Base-by-base conservation (phyloP, 305 asterid genomes). In the Rubia balearica region DNA sequence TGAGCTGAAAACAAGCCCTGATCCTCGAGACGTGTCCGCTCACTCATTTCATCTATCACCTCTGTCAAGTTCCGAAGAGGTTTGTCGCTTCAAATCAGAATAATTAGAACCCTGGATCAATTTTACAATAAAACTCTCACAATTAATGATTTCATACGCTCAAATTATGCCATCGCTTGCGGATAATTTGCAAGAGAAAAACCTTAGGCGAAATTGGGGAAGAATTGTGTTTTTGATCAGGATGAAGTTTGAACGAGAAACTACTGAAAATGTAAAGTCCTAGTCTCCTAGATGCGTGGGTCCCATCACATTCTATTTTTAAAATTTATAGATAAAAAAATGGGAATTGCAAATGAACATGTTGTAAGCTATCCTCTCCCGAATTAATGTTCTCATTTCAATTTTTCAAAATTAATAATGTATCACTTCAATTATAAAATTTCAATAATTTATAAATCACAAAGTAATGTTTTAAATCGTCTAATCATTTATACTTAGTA, bases 21-120 rank as follows among this genome's bases (percentile, higher is more conserved):
- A 49, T 68, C 71, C 7, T 49, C 62, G 48, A 27, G 30, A 46
- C 61, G 49, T 33, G 46, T 6, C 71, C 43, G 30, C 71, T 6
- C 48, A 10, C 45, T 68, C 71, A 68, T 68, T 68, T 68, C 62
- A 17, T 33, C 38, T 36, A 59, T 48, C 71, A 7, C 43, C 71
- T 24, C 27, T 7, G 21, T 33, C 66, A 33, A 0, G 42, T 43
- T 22, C 59, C 24, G 59, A 66, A 7, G n/a, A 8, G 33, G 10
- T 5, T 65, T 6, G 22, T 3, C 33, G 10, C 48, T 40, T 55
- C 61, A 55, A 55, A 30, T 30, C 9, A 48, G 42, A 67, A 3
- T 56, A 43, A 43, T 45, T 43, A 21, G 70, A 66, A 65, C 55
- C 69, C 69, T 65, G 42, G 10, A 64, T n/a, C 17, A 21, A 11